These are phyloP conservation scores for Xylaria sp. DNA, from an alignment of 2,329 filamentous ascomycete species.

Conservation along the genomic window DNA sequence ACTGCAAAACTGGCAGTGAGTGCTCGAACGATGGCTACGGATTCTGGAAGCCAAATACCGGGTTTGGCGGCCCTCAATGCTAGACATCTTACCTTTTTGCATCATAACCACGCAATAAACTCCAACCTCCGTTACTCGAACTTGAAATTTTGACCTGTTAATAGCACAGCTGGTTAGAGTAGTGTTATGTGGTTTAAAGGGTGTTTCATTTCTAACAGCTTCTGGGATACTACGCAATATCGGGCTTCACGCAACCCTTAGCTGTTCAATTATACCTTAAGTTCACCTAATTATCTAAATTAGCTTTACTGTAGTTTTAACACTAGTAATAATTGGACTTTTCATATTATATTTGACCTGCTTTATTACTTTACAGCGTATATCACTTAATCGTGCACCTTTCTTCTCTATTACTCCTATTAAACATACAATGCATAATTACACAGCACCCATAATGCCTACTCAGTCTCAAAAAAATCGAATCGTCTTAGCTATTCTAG, in stretches of 20 bases:
- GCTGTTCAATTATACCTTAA: not conserved
- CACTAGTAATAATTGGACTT: not conserved
- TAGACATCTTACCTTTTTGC: constrained; percentile 3
- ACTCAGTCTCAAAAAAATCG: no score
- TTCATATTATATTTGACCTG: no score
- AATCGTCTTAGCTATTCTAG: no score
- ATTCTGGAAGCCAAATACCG: not conserved
- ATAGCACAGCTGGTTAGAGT: not conserved
- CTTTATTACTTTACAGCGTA: no score
- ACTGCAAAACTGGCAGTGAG: constrained; percentile 13
- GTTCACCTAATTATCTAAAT: not conserved
- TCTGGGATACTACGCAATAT: not conserved
- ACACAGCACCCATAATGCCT: no score
- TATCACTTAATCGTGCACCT: no score
- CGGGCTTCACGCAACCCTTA: not conserved
- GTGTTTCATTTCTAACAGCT: not conserved
- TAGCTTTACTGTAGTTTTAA: not conserved
- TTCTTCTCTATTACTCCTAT: no score
- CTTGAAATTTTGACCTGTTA: not conserved
- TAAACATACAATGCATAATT: no score
- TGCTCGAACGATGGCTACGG: not conserved
- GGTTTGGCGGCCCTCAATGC: constrained; percentile 8
- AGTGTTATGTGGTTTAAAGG: not conserved
- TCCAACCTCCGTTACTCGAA: not conserved
- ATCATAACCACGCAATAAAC: not conserved